phyloP scores from a whole-genome alignment of 1,284 basidiomycete species.

The Ceratobasidium sp. region DNA sequence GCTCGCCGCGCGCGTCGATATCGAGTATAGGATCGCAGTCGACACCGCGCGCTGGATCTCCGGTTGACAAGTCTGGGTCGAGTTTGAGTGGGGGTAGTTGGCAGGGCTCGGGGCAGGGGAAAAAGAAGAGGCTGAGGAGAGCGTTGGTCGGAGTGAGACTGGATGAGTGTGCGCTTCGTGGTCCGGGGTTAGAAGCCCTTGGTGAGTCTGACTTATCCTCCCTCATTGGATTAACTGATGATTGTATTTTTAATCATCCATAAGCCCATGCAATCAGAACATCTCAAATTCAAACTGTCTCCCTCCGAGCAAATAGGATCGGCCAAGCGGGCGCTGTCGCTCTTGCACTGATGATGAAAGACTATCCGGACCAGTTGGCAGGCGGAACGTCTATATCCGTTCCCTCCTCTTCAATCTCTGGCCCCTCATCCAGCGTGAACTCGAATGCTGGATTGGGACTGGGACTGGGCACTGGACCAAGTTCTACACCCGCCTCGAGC shows the following conservation, averaged over 20 bases:
- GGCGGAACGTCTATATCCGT: constrained; percentile 50
- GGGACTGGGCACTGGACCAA: constrained; percentile 1
- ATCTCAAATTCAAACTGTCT: constrained; percentile 86
- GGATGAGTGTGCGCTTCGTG: constrained; percentile 82
- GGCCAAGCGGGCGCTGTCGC: constrained; percentile 84
- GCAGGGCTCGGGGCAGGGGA: constrained; percentile 11
- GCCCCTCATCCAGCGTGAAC: constrained; percentile 41
- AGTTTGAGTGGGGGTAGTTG: constrained; percentile 6
- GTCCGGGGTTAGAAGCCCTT: constrained; percentile 77
- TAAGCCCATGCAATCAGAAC: constrained; percentile 82
- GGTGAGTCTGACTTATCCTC: constrained; percentile 62
- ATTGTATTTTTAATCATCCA: neutral
- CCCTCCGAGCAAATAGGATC: constrained; percentile 87
- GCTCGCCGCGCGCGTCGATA: constrained; percentile 25
- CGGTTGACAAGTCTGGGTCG: neutral
- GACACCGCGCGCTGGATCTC: constrained; percentile 18
- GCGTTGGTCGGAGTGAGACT: constrained; percentile 81
- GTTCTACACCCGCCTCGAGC: constrained; percentile 17
- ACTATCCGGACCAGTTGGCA: constrained; percentile 79
- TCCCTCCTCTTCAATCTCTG: constrained; percentile 29
- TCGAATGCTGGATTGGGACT: constrained; percentile 45
- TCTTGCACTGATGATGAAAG: constrained; percentile 93
- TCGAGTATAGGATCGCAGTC: constrained; percentile 12
- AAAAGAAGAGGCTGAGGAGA: constrained; percentile 51
- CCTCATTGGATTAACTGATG: neutral